Evolutionary conservation across 2,329 filamentous ascomycete genomes (phyloP).

Genomic region (Microsporum ferrugineum): DNA sequence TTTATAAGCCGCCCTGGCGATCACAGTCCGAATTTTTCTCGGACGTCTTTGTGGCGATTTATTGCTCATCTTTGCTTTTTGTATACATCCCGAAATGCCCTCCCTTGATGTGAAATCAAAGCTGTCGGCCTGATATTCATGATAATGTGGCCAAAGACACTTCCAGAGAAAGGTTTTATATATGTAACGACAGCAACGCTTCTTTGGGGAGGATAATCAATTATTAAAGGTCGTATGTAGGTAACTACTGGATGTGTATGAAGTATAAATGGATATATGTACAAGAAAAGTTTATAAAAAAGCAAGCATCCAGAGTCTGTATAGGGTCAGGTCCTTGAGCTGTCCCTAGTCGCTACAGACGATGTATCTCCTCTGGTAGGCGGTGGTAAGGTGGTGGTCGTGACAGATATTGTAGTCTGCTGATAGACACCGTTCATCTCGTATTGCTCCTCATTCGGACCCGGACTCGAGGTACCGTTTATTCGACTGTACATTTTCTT

Average conservation of each 20-base stretch:
- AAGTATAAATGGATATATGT: background rate
- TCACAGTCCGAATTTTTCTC: background rate
- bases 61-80: background rate
- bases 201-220: background rate
- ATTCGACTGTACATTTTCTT: constrained; percentile 1
- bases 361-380: background rate
- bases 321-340: background rate
- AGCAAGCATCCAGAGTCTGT: background rate
- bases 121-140: background rate
- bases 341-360: background rate
- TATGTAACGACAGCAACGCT: background rate
- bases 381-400: background rate
- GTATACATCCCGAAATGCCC: background rate
- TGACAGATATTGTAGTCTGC: background rate
- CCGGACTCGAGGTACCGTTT: background rate
- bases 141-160: background rate
- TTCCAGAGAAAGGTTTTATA: background rate
- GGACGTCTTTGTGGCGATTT: background rate
- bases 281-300: background rate
- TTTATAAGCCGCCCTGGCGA: background rate
- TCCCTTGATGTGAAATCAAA: background rate
- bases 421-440: background rate
- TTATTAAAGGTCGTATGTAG: background rate
- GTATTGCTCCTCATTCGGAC: background rate
- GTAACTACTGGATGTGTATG: background rate